Conservation (phyloP, 2,329 filamentous ascomycete genomes). For the Westerdykella aurantiaca region DNA sequence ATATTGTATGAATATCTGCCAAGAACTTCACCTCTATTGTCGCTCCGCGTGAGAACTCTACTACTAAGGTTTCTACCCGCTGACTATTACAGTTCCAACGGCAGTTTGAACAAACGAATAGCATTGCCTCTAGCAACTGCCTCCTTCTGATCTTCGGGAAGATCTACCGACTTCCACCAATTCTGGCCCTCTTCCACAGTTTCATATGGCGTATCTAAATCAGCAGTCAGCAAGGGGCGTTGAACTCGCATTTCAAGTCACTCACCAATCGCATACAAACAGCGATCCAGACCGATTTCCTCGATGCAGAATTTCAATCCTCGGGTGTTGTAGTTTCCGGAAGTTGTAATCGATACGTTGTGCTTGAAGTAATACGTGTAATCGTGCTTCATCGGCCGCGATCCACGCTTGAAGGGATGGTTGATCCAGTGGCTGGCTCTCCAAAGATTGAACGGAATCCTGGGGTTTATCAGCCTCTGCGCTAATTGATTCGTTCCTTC, state of each 20-base stretch:
- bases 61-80: too few species aligned
- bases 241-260: background rate
- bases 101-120: slow-evolving; percentile 23
- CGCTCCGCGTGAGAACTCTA: too few species aligned
- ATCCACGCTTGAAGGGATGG: slow-evolving; percentile 38
- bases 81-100: slow-evolving; percentile 11
- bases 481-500: background rate
- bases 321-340: slow-evolving; percentile 39
- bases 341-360: slow-evolving; percentile 42
- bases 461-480: slow-evolving; percentile 11
- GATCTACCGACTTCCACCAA: slow-evolving; percentile 25
- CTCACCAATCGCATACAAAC: slow-evolving; percentile 37
- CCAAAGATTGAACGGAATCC: slow-evolving; percentile 42
- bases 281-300: slow-evolving; percentile 37
- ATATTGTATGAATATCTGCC: background rate
- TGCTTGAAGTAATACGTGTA: slow-evolving; percentile 37
- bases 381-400: slow-evolving; percentile 37
- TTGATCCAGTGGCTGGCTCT: slow-evolving; percentile 42
- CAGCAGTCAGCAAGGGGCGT: background rate
- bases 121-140: slow-evolving; percentile 21
- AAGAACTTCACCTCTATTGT: background rate
- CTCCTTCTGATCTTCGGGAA: slow-evolving; percentile 23
- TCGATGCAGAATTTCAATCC: slow-evolving; percentile 40
- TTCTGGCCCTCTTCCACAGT: slow-evolving; percentile 23
- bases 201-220: slow-evolving; percentile 24